Evolutionary conservation across 305 asterid species (phyloP).

Genomic region (Ilex paraguariensis): DNA sequence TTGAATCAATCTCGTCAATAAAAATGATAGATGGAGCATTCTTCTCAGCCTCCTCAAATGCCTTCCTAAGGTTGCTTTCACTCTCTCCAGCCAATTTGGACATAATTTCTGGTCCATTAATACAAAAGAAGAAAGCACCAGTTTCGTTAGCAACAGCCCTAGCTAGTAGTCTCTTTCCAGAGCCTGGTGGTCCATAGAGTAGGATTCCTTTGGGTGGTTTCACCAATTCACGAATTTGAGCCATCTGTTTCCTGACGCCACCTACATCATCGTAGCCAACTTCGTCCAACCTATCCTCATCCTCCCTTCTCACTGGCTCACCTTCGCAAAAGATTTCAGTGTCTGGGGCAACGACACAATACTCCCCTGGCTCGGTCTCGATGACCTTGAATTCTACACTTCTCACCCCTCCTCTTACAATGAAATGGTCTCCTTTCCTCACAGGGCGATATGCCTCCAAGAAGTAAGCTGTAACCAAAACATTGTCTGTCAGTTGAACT

Average conservation of each 20-base stretch:
- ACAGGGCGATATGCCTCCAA: constrained; percentile 44
- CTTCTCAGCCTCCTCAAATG: constrained; percentile 55
- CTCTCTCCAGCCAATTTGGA: constrained; percentile 54
- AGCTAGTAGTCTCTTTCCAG: constrained; percentile 46
- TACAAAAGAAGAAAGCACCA: constrained; percentile 44
- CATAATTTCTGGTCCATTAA: constrained; percentile 55
- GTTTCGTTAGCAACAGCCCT: constrained; percentile 46
- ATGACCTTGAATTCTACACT: constrained; percentile 51
- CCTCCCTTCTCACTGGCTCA: constrained; percentile 41
- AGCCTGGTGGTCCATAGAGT: constrained; percentile 50
- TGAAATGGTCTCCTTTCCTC: constrained; percentile 45
- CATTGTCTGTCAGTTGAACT: background rate
- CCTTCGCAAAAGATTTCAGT: constrained; percentile 49
- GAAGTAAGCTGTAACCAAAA: constrained; percentile 32
- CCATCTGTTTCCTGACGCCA: constrained; percentile 55
- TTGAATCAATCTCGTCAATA: constrained; percentile 54
- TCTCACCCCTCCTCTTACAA: constrained; percentile 48
- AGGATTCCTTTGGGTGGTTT: constrained; percentile 52
- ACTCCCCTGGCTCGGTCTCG: constrained; percentile 43
- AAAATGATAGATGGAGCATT: constrained; percentile 47
- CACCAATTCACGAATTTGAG: constrained; percentile 48
- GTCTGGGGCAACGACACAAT: constrained; percentile 47
- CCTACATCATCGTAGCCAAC: constrained; percentile 55
- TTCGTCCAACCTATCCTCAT: constrained; percentile 39
- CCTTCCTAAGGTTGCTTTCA: constrained; percentile 48